phyloP scores from a whole-genome alignment of 2,329 filamentous ascomycete species.

The Aureobasidium namibiae region DNA sequence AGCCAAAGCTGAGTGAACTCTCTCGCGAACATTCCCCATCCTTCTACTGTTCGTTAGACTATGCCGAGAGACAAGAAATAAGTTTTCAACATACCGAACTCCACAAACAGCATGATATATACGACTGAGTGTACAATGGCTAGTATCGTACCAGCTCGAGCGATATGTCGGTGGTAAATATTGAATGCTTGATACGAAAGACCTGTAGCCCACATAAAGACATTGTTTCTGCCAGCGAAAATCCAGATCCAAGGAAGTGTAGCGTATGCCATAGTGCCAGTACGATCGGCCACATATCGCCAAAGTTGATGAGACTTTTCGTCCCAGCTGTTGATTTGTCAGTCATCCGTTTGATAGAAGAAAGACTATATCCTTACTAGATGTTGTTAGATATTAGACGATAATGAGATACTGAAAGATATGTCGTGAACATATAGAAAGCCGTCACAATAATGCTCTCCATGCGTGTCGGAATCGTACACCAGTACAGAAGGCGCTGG shows the following conservation, averaged over 20 bases:
- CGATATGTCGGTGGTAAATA: slow-evolving; percentile 59
- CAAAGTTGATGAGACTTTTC: slow-evolving; percentile 31
- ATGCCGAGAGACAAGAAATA: slow-evolving; percentile 13
- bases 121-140: slow-evolving; percentile 55
- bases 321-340: slow-evolving; percentile 19
- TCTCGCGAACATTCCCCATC: background rate
- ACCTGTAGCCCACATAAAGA: slow-evolving; percentile 57
- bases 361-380: slow-evolving; percentile 30
- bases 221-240: slow-evolving; percentile 59
- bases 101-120: slow-evolving; percentile 35
- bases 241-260: slow-evolving; percentile 59
- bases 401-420: slow-evolving; percentile 39
- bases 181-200: slow-evolving; percentile 62
- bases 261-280: slow-evolving; percentile 55
- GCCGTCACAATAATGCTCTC: slow-evolving; percentile 37
- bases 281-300: slow-evolving; percentile 55
- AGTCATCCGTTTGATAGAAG: background rate
- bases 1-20: slow-evolving; percentile 8
- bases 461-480: slow-evolving; percentile 41
- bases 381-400: slow-evolving; percentile 38
- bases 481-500: slow-evolving; percentile 34
- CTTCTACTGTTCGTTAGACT: background rate
- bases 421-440: slow-evolving; percentile 38
- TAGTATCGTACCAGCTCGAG: slow-evolving; percentile 53
- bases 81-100: slow-evolving; percentile 21